Evolutionary conservation across 169 alveolate genomes (phyloP).

Genomic region (Eimeria maxima): DNA sequence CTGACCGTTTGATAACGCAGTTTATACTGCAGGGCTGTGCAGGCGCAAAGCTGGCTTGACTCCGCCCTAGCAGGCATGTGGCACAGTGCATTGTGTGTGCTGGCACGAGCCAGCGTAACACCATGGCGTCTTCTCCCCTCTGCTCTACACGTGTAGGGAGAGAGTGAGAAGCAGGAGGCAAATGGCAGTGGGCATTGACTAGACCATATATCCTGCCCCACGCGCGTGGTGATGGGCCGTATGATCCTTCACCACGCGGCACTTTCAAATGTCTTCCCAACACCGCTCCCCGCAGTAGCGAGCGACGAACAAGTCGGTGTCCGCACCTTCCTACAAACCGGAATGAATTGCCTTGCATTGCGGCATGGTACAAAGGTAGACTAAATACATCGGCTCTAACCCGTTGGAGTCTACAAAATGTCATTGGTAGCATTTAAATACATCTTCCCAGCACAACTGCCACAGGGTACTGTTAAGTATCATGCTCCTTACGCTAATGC

Average conservation of each 20-base stretch:
- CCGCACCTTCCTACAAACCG: conserved; percentile 11
- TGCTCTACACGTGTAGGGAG: conserved; percentile 10
- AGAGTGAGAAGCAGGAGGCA: conserved; percentile 23
- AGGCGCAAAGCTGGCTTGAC: conserved; percentile 75
- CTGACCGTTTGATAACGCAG: conserved; percentile 75
- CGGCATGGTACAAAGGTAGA: neutral
- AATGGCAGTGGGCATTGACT: conserved; percentile 49
- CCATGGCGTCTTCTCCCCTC: conserved; percentile 55
- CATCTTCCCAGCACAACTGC: neutral
- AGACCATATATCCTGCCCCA: neutral
- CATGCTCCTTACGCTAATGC: neutral
- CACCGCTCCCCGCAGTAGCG: conserved; percentile 69
- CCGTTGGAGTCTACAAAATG: neutral
- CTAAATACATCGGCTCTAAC: neutral
- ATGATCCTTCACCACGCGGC: neutral
- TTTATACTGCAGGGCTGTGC: conserved; percentile 68
- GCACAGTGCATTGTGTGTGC: conserved; percentile 59
- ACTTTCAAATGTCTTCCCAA: conserved; percentile 22
- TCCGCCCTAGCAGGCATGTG: conserved; percentile 69
- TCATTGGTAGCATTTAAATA: neutral
- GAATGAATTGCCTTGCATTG: neutral
- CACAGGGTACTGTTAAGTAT: neutral
- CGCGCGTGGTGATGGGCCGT: conserved; percentile 54
- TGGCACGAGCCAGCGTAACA: conserved; percentile 67
- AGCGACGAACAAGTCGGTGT: conserved; percentile 39